Conservation (phyloP, 768 basidiomycete genomes). For the Sistotremastrum niveocremeum region DNA sequence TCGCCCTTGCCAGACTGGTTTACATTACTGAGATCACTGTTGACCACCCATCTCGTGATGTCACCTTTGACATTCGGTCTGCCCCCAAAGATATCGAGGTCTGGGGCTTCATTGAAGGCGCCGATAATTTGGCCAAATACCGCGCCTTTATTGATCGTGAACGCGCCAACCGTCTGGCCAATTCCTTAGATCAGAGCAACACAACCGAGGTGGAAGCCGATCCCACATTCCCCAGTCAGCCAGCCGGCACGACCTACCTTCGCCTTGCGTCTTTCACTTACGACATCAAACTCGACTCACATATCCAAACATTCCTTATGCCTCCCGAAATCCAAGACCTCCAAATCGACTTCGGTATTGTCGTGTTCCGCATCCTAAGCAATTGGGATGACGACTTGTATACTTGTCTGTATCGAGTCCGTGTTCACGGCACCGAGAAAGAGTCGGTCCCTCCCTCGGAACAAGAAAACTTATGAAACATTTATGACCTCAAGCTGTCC, state of each 20-base stretch:
- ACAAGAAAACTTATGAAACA: no score
- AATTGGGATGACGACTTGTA: slow-evolving; percentile 81
- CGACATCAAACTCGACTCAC: slow-evolving; percentile 33
- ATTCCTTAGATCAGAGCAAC: slow-evolving; percentile 19
- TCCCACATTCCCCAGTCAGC: slow-evolving; percentile 26
- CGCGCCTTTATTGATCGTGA: not conserved
- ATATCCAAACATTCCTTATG: slow-evolving; percentile 75
- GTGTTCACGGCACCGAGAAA: slow-evolving; percentile 46
- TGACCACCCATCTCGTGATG: slow-evolving; percentile 77
- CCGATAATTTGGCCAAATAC: slow-evolving; percentile 18
- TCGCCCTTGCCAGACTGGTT: slow-evolving; percentile 53
- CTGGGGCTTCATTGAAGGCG: slow-evolving; percentile 74
- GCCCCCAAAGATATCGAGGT: slow-evolving; percentile 83
- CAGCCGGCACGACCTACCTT: slow-evolving; percentile 30
- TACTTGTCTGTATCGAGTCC: slow-evolving; percentile 82
- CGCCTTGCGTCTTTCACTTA: slow-evolving; percentile 62
- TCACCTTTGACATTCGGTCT: slow-evolving; percentile 67
- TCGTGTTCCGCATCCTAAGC: slow-evolving; percentile 62
- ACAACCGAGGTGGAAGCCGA: slow-evolving; percentile 30
- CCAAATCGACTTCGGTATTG: slow-evolving; percentile 73
- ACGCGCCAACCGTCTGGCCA: slow-evolving; percentile 3
- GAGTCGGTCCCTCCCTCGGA: no score
- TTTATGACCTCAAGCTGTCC: no score
- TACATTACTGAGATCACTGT: slow-evolving; percentile 49
- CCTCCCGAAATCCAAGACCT: slow-evolving; percentile 50